Base-by-base conservation (phyloP, 2,329 filamentous ascomycete species). In the Coleophoma crateriformis region DNA sequence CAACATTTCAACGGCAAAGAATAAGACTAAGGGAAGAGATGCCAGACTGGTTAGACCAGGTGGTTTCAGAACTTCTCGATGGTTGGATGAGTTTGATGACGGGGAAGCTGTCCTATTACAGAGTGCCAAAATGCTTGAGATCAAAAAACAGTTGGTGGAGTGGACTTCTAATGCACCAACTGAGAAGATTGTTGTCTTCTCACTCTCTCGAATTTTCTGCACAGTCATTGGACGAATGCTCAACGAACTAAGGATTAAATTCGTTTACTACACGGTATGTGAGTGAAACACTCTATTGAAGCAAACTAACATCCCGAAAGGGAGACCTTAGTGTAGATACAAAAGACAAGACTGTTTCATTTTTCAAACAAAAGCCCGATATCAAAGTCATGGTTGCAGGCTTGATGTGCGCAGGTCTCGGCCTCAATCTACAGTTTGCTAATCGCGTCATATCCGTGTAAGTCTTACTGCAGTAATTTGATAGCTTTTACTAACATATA, bases 161-260 rank as follows among this genome's bases (percentile, higher is more conserved):
- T 72, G 70, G 70, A 49, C 70, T 5, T 33, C 60, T 1, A 65
- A 74, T 13, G 69, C 72, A 5, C 64, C 66, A 0, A 44, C 65
- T 0, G 69, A 70, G 17, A 84, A 84, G 59, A 71, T 83, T 42
- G 77, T 83, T 39, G 64, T 83, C 34, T 84, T 81, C 54, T 78
- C 74, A 0, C 77, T 83, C 49, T 84, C 78, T 51, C 59, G 75
- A 7, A 63, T 68, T 2, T 75, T 81, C 61, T 67, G 78, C 8
- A 58, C 64, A 1, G 72, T 83, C 7, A 54, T 83, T 4, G 58
- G 50, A 0, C 67, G 63, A 2, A 64, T 82, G 19, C 82, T 77
- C 56, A 19, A 65, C 0, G 59, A 65, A 5, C 71, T 79, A 49
- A 54, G 59, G 0, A 81, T 77, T 76, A 50, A 46, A 4, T 57